Base-by-base conservation (phyloP, 257 asterid genomes). In the Przewalskia tangutica region DNA sequence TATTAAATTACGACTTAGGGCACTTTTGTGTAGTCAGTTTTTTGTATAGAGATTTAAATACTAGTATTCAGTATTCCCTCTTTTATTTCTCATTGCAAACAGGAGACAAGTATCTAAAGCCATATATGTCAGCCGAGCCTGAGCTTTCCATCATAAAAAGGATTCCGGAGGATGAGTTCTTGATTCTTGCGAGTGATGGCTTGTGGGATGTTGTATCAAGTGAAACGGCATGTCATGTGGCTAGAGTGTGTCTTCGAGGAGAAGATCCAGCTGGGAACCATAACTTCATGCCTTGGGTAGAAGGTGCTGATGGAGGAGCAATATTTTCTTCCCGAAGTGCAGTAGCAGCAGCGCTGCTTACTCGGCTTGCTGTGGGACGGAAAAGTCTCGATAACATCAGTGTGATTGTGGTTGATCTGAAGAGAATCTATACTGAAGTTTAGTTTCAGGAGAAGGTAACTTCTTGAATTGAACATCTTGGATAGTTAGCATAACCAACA, bases 161-260 rank as follows among this genome's bases (percentile, higher is more conserved):
- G 77, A 81, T n/a, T 17, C 32, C 83, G 17, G 83, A 84, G 44
- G 83, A 84, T 34, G 86, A 84, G 65, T 84, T 70, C 44, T 32
- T 84, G 65, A 71, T 84, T 59, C 66, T 84, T 8, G 86, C 81
- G 7, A 84, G 86, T 9, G 86, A 84, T 48, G 86, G 86, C 5
- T 58, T 84, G 65, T 84, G 86, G 86, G 86, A 84, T 84, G 86
- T 84, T 59, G 13, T 84, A 58, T 17, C 83, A 38, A 84, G 56
- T 11, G 81, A 71, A 7, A 48, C 50, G 76, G 83, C 81, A 0
- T 84, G 83, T 59, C 59, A 40, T 7, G 77, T 84, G 23, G 83
- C 84, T 13, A 73, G 81, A 27, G 68, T 38, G 44, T 84, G 84
- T 76, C 81, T 84, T 32, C 64, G 66, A 12, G 48, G 54, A 68